Base-by-base conservation (phyloP, 495 filamentous ascomycete species). In the Neurospora tetraspora region DNA sequence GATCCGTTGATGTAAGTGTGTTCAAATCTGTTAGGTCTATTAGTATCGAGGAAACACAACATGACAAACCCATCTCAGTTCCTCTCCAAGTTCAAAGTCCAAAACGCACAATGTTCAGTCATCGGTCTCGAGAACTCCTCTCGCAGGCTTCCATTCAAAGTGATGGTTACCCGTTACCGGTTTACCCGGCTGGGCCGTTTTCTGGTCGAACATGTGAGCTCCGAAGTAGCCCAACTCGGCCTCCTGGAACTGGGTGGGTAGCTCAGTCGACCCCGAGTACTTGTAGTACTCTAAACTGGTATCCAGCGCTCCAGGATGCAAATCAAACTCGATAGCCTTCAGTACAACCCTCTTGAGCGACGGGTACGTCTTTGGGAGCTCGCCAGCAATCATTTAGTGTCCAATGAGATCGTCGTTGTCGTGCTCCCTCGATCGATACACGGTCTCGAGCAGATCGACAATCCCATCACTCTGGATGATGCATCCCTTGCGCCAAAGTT, bases 401-500 rank as follows among this genome's bases (percentile, higher is more conserved):
- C 85, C 82, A 27, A 87, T 82, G 5, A 91, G 77, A 71, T 87
- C 80, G 42, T 80, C 71, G 47, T 76, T 74, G 18, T 76, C 74
- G 34, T 75, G 71, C 1, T 71, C 68, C 4, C 42, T 39, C 11
- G 74, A 65, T 0, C 70, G 69, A 72, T 81, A 81, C 2, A 86
- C 78, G 0, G 80, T 77, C 69, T 86, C 82, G 40, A 92, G 83
- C 40, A 92, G 77, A 71, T 90, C 87, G 6, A 85, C 85, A 76
- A 94, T 91, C 72, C 87, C 81, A 73, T 92, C 91, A 2, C 89
- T 85, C 76, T 89, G 85, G 77, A 93, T 93, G 79, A 94, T 93
- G 78, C 91, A 93, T 5, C 92, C 91, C 3, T 84, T 87, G 2
- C 89, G 87, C 92, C 91, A 93, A 74, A 93, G 89, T 75, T 90